A percentile compares a stretch with the other conserved stretches of the same genome.
These are phyloP conservation scores for Quercus variabilis DNA, from an alignment of 306 rosid species.

Conservation along the genomic window DNA sequence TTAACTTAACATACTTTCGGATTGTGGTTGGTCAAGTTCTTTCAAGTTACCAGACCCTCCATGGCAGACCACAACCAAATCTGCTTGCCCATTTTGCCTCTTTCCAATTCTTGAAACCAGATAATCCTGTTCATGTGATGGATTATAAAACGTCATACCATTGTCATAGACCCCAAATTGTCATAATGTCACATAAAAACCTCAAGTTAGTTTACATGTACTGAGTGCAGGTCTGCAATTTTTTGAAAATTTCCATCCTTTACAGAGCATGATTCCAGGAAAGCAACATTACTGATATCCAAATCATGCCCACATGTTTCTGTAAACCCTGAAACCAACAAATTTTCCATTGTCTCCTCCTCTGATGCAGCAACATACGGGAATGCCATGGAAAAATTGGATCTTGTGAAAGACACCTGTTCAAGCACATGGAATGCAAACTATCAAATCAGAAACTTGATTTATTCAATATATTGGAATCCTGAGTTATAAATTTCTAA, in stretches of 20 bases:
- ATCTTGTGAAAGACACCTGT: constrained; percentile 65
- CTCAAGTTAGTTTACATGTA: constrained; percentile 56
- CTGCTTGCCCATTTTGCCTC: constrained; percentile 51
- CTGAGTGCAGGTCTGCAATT: constrained; percentile 44
- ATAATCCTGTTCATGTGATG: constrained; percentile 56
- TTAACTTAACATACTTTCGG: constrained; percentile 61
- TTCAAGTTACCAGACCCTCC: constrained; percentile 39
- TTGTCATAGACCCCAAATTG: constrained; percentile 23
- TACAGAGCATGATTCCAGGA: constrained; percentile 62
- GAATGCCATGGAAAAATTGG: constrained; percentile 88
- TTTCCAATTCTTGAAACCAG: constrained; percentile 56
- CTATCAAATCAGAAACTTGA: constrained; percentile 15
- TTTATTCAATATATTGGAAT: not conserved
- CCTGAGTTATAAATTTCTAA: constrained; percentile 1
- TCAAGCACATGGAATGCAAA: constrained; percentile 26
- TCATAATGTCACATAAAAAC: constrained; percentile 13
- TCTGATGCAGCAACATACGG: constrained; percentile 80
- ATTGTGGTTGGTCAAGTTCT: constrained; percentile 35
- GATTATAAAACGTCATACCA: constrained; percentile 27
- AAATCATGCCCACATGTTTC: constrained; percentile 68
- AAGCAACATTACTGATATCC: constrained; percentile 47
- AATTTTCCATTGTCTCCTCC: constrained; percentile 54
- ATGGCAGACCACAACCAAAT: constrained; percentile 74
- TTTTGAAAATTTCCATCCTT: constrained; percentile 41
- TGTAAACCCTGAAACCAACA: constrained; percentile 66